Evolutionary conservation across 805 yeast species (phyloP), one percentile per base, ranked within the genome.

Genomic region (Cyberlindnera mrakii): DNA sequence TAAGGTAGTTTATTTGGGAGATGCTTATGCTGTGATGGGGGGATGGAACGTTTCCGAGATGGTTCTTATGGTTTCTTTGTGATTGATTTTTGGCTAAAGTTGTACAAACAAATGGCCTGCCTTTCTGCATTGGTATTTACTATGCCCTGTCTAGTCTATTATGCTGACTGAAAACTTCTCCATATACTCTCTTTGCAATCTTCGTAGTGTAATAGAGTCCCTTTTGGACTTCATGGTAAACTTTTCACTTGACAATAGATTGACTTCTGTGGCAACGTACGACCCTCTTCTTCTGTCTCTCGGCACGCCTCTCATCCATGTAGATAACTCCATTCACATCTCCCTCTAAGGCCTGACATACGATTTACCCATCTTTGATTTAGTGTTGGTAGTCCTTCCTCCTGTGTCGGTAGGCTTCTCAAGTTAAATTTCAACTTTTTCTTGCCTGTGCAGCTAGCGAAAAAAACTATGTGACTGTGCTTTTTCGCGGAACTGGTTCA

Each of bases 281-380:
- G 18, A 4, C 20, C 9, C 38, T 13, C 17, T 6, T 15, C n/a
- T 7, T 17, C n/a, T 16, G 15, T 29, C 20, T 14, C 35, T 18
- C 31, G 13, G 27, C 9, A 23, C 9, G 27, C 6, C 27, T 23
- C 27, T 23, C 27, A 23, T 9, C 27, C 27, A 23, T 23, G 5
- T 23, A 23, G 11, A 6, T 23, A 23, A 23, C 11, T 9, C 27
- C 9, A 8, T 30, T 15, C 3, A 2, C 33, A 6, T n/a, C 33
- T 14, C 15, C 10, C 3, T 30, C 17, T 15, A 11, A 7, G 6
- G 19, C 8, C 23, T 33, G 40, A 56, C 60, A 42, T 52, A 56
- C 60, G 54, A 48, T 56, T 56, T 56, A 56, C 60, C 60, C 60
- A 56, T 56, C 55, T 55, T 56, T 44, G 47, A 33, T 51, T 49